phyloP scores from a whole-genome alignment of 805 yeast species.

The Ogataea ganodermae region DNA sequence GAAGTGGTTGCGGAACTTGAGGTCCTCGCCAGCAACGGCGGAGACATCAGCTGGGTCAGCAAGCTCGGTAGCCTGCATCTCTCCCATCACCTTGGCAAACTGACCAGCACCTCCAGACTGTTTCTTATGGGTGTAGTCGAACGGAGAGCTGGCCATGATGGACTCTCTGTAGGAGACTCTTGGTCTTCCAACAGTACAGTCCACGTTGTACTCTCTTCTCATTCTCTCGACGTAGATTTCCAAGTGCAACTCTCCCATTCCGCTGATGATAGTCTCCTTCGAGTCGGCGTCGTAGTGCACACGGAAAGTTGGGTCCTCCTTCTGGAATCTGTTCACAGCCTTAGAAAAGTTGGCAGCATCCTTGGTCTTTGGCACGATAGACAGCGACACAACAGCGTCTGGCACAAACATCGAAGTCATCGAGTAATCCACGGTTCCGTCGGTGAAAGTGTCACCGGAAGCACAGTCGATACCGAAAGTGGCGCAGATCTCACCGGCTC shows the following conservation, averaged over 20 bases:
- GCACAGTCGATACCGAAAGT: constrained; percentile 99
- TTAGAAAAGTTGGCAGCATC: constrained; percentile 91
- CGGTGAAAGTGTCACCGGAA: constrained; percentile 97
- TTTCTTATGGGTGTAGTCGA: constrained; percentile 95
- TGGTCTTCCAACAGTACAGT: constrained; percentile 94
- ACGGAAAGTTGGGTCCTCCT: constrained; percentile 98
- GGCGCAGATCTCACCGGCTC: constrained; percentile 99
- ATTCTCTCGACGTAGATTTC: constrained; percentile 98
- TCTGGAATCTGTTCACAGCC: constrained; percentile 96
- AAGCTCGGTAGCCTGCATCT: constrained; percentile 51
- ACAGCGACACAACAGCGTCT: constrained; percentile 94
- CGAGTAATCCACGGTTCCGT: constrained; percentile 74
- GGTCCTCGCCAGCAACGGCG: constrained; percentile 32
- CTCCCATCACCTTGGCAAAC: constrained; percentile 94
- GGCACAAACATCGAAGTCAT: constrained; percentile 99
- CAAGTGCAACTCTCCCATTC: constrained; percentile 97
- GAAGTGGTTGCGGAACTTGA: constrained; percentile 61
- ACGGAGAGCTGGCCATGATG: constrained; percentile 65
- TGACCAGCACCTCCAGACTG: constrained; percentile 99
- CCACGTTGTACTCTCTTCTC: constrained; percentile 95
- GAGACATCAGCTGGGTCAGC: constrained; percentile 48
- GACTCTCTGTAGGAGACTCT: constrained; percentile 98
- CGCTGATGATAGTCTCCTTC: constrained; percentile 92
- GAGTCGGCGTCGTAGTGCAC: constrained; percentile 88
- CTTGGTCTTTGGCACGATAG: constrained; percentile 84